Evolutionary conservation across 2,329 filamentous ascomycete species (phyloP), one percentile per base, ranked within the genome.

Genomic region (Pleurostoma richardsiae): DNA sequence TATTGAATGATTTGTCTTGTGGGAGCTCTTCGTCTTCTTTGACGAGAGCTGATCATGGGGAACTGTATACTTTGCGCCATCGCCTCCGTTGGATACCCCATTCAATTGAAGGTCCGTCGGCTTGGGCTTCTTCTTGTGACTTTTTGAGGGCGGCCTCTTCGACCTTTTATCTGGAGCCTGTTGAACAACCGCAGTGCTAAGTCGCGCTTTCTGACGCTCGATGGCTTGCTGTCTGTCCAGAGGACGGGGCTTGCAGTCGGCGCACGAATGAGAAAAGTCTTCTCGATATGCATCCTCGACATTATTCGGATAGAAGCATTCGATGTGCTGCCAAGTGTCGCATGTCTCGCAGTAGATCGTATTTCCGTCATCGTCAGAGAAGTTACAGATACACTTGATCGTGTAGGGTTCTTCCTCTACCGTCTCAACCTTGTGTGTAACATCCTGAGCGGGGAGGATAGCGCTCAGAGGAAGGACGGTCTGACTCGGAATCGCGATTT

Each of bases 291-390:
- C 77, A 74, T 88, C 76, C 65, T 83, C 79, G 62, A 82, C 79
- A 57, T 89, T 88, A 53, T 80, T 67, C 27, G 81, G 81, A 65
- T 97, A 97, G 70, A 95, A 97, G 70, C 94, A 99, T 64, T 90
- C 85, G 59, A 96, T 95, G 69, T 99, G 94, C 70, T 99, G 94
- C 94, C 94, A 99, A 43, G 90, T 94, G 64, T 96, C 88, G 76
- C 94, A 99, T 49, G 78, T 82, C 65, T 97, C 94, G 76, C 94
- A 99, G 68, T 91, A 90, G 52, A 99, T 95, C 50, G 94, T 99
- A 68, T 89, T 92, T 69, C 94, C 94, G 74, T 99, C 94, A 76
- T 99, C 94, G 73, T 95, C 90, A 65, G 83, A 74, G 68, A 87
- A 96, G 65, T 84, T 84, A 72, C 94, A 99, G 59, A 97, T 95